Conservation (phyloP, 768 basidiomycete species). For the Lepiota brunneoincarnata region DNA sequence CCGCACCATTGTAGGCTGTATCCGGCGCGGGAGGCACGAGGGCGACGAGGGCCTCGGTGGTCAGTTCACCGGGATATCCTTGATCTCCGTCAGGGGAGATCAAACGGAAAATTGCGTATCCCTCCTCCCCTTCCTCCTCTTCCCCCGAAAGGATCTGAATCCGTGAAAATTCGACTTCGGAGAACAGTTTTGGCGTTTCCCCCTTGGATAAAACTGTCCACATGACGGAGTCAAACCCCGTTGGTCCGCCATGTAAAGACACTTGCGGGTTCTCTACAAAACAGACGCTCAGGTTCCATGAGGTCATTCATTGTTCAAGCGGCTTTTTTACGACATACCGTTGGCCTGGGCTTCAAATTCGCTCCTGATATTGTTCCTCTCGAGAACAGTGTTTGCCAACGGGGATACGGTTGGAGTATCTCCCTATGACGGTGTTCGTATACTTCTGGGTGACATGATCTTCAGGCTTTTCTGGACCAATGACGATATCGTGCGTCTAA, state of each 20-base stretch:
- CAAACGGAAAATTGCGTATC: slow-evolving; percentile 53
- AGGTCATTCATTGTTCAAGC: neutral
- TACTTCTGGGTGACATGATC: slow-evolving; percentile 63
- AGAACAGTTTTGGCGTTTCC: slow-evolving; percentile 50
- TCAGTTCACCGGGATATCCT: slow-evolving; percentile 63
- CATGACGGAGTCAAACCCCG: slow-evolving; percentile 56
- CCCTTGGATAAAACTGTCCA: slow-evolving; percentile 48
- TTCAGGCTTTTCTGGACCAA: slow-evolving; percentile 65
- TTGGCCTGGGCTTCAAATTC: slow-evolving; percentile 44
- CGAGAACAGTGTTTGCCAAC: slow-evolving; percentile 50
- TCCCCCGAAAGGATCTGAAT: slow-evolving; percentile 32
- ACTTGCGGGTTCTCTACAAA: slow-evolving; percentile 47
- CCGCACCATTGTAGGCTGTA: slow-evolving; percentile 13
- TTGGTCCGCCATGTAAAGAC: slow-evolving; percentile 70
- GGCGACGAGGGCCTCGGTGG: slow-evolving; percentile 55
- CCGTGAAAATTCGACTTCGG: slow-evolving; percentile 46
- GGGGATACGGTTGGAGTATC: slow-evolving; percentile 72
- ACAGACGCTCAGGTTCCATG: neutral
- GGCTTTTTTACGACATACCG: slow-evolving; percentile 24
- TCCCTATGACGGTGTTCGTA: slow-evolving; percentile 69
- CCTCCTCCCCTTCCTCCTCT: too few relatives aligned
- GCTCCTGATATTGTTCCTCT: slow-evolving; percentile 50
- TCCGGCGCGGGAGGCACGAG: slow-evolving; percentile 34
- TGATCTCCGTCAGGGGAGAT: slow-evolving; percentile 66
- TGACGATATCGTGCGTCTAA: slow-evolving; percentile 74